A percentile compares a stretch with the other conserved stretches of the same genome.
phyloP scores from a whole-genome alignment of 78 protist genomes.

The Pirum gemmata region DNA sequence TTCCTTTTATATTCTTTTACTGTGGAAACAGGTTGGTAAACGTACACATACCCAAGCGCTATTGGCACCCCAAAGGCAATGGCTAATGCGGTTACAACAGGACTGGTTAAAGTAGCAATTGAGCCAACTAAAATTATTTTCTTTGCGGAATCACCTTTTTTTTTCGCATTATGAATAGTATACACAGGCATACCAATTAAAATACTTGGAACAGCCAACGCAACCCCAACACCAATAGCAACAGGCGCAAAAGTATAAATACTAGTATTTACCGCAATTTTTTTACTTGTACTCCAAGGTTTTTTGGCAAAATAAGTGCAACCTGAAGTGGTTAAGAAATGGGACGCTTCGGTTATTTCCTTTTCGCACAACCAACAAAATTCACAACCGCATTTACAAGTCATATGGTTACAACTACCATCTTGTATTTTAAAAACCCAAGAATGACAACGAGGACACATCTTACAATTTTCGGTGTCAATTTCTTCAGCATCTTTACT shows the following conservation, averaged over 20 bases:
- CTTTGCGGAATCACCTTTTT: too few species aligned
- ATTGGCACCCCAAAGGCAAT: too few species aligned
- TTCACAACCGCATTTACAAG: neutral
- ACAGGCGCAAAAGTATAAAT: neutral
- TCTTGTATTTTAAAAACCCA: neutral
- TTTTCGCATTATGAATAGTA: too few species aligned
- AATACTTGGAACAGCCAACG: neutral
- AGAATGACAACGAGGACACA: neutral
- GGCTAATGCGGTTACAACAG: too few species aligned
- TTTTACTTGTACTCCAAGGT: neutral
- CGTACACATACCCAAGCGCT: too few species aligned
- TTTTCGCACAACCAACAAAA: slow-evolving; percentile 5
- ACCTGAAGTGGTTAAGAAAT: slow-evolving; percentile 5
- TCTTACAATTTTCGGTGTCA: neutral
- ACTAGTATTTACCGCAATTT: neutral
- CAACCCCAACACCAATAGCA: neutral
- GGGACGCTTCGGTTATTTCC: neutral
- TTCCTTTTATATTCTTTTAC: too few species aligned
- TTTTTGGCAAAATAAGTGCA: slow-evolving; percentile 16
- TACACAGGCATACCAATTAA: too few species aligned
- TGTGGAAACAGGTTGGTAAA: too few species aligned
- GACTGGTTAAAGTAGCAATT: too few species aligned
- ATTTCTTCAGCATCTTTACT: neutral
- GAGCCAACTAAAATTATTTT: too few species aligned
- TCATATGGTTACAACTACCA: neutral